Evolutionary conservation across 1,139 yeast genomes (phyloP).

Genomic region (Tardiomyces digboiensis): DNA sequence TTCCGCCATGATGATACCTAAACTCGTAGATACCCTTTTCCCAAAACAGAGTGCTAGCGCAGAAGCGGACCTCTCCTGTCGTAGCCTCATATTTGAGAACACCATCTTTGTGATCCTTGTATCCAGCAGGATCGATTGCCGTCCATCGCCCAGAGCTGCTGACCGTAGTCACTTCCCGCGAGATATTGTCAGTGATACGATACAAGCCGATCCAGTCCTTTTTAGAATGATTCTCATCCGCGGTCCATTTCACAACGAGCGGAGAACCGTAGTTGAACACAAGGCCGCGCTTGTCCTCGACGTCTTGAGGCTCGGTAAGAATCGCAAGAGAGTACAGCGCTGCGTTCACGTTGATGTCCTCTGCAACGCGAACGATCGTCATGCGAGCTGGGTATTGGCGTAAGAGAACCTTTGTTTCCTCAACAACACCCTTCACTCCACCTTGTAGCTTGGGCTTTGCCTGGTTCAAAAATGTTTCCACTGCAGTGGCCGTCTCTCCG

Average conservation of each 20-base stretch:
- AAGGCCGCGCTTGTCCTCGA: neutral
- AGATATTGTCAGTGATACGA: slow-evolving; percentile 50
- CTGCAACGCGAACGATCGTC: slow-evolving; percentile 25
- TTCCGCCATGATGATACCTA: slow-evolving; percentile 60
- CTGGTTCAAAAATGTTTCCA: slow-evolving; percentile 25
- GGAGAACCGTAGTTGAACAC: slow-evolving; percentile 34
- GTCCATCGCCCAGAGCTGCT: slow-evolving; percentile 69
- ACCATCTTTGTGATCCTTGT: slow-evolving; percentile 17
- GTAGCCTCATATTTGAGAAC: slow-evolving; percentile 19
- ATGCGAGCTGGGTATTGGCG: slow-evolving; percentile 29
- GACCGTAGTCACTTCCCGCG: slow-evolving; percentile 49
- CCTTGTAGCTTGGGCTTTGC: slow-evolving; percentile 15
- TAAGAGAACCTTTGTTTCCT: slow-evolving; percentile 24
- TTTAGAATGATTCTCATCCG: slow-evolving; percentile 36
- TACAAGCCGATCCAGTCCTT: slow-evolving; percentile 80
- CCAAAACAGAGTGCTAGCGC: slow-evolving; percentile 46
- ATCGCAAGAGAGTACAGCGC: slow-evolving; percentile 18
- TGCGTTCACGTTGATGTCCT: slow-evolving; percentile 17
- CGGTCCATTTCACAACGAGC: slow-evolving; percentile 45
- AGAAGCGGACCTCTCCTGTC: slow-evolving; percentile 45
- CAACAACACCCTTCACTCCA: slow-evolving; percentile 20
- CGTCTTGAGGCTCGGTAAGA: neutral
- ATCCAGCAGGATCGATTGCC: slow-evolving; percentile 34
- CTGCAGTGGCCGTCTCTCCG: slow-evolving; percentile 24
- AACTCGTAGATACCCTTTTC: slow-evolving; percentile 70